Evolutionary conservation across 495 filamentous ascomycete genomes (phyloP).

Genomic region (Neohortaea acidophila): DNA sequence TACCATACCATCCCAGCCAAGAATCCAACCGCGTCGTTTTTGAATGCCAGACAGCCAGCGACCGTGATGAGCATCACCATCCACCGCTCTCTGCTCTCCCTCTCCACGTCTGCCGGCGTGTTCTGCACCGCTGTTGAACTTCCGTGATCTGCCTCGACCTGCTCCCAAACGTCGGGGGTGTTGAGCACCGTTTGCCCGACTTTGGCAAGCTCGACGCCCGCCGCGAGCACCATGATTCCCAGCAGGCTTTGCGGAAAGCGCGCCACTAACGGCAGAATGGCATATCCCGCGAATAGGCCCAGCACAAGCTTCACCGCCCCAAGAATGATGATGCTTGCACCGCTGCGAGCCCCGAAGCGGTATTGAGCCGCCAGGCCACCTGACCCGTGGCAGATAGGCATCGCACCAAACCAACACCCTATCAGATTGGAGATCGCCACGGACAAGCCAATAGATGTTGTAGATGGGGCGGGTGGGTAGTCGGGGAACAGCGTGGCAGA

Average conservation of each 20-base stretch:
- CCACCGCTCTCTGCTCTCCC: constrained; percentile 56
- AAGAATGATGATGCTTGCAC: constrained; percentile 64
- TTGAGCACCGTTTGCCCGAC: constrained; percentile 72
- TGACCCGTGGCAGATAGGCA: constrained; percentile 91
- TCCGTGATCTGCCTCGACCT: constrained; percentile 26
- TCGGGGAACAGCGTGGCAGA: constrained; percentile 57
- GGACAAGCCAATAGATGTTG: constrained; percentile 62
- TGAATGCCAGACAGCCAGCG: constrained; percentile 66
- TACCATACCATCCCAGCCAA: constrained; percentile 61
- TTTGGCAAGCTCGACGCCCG: constrained; percentile 69
- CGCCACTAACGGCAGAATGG: constrained; percentile 48
- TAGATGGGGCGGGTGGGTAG: constrained; percentile 41
- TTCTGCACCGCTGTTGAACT: constrained; percentile 2
- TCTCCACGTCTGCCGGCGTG: constrained; percentile 33
- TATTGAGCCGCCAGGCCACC: constrained; percentile 79
- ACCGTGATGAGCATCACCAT: constrained; percentile 78
- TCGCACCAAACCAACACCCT: constrained; percentile 80
- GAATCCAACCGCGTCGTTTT: constrained; percentile 80
- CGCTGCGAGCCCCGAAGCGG: constrained; percentile 78
- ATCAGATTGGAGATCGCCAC: constrained; percentile 70
- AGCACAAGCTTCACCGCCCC: constrained; percentile 61
- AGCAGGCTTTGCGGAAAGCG: constrained; percentile 59
- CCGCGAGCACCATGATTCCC: constrained; percentile 76
- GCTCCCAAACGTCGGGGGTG: constrained; percentile 40
- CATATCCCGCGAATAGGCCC: constrained; percentile 56